Conservation (phyloP, 1,139 yeast genomes). For the Yamadazyma siamensis region DNA sequence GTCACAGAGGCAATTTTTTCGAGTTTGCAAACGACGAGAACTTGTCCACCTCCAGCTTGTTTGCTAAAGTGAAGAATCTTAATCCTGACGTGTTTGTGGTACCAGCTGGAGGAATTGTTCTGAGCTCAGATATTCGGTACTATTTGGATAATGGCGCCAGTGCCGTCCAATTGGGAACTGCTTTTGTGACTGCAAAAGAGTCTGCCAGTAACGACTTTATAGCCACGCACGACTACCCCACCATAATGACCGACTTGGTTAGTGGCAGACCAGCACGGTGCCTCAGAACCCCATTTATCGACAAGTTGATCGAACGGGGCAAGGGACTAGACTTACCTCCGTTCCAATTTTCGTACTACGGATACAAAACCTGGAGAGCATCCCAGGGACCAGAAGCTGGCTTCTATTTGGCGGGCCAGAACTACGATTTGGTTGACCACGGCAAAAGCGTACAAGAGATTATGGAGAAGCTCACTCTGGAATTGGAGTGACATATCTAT, state of each 20-base stretch:
- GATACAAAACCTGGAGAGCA: constrained; percentile 24
- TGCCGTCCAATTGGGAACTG: constrained; percentile 48
- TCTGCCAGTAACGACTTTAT: constrained; percentile 21
- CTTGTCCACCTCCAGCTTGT: constrained; percentile 32
- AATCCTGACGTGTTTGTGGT: constrained; percentile 26
- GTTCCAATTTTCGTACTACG: constrained; percentile 35
- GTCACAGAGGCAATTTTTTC: constrained; percentile 48
- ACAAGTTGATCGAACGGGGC: constrained; percentile 7
- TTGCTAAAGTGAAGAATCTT: constrained; percentile 18
- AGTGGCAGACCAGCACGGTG: constrained; percentile 42
- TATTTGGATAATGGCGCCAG: constrained; percentile 37
- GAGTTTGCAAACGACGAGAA: constrained; percentile 26
- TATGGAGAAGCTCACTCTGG: constrained; percentile 12
- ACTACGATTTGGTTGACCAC: constrained; percentile 19
- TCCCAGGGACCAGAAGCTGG: constrained; percentile 19
- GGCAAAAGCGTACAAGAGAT: constrained; percentile 11
- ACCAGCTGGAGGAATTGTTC: constrained; percentile 48
- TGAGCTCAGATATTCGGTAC: constrained; percentile 20
- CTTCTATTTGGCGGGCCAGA: constrained; percentile 34
- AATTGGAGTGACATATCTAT: constrained; percentile 3
- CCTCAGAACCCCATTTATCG: constrained; percentile 28
- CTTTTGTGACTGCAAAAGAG: constrained; percentile 37
- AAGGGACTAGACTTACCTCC: constrained; percentile 22
- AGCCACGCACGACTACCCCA: constrained; percentile 13
- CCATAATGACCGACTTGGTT: constrained; percentile 31